Conservation (phyloP, 495 filamentous ascomycete genomes). For the Tetracladium marchalianum region DNA sequence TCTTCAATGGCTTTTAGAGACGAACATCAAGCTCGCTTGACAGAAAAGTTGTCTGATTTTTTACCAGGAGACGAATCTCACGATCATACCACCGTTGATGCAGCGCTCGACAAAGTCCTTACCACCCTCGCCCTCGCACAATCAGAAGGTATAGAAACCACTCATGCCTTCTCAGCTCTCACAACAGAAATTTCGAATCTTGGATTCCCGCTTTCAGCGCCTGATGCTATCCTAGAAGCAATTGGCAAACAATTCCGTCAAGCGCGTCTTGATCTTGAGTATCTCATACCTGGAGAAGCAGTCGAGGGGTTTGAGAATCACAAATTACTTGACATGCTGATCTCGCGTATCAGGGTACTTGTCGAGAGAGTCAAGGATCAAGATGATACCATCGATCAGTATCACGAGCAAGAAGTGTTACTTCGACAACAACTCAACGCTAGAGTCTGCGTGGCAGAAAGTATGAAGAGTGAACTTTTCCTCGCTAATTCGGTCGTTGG, state of each 20-base stretch:
- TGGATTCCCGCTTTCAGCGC: constrained; percentile 41
- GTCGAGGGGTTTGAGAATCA: constrained; percentile 26
- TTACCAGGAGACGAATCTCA: constrained; percentile 9
- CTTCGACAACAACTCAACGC: constrained; percentile 38
- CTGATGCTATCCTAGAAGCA: constrained; percentile 38
- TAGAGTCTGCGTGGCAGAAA: constrained; percentile 30
- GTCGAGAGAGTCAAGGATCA: constrained; percentile 36
- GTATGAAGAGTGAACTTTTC: constrained; percentile 31
- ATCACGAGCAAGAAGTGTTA: constrained; percentile 34
- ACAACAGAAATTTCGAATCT: constrained; percentile 34
- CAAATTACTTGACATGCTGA: constrained; percentile 34
- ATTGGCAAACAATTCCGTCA: constrained; percentile 47
- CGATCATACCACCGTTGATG: constrained; percentile 21
- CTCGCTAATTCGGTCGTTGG: constrained; percentile 33
- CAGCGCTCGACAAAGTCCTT: constrained; percentile 26
- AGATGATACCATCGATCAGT: constrained; percentile 47
- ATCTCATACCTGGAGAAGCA: constrained; percentile 53
- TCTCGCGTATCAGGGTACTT: constrained; percentile 31
- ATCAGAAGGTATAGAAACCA: constrained; percentile 24
- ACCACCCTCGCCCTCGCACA: constrained; percentile 28
- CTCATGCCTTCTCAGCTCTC: constrained; percentile 28
- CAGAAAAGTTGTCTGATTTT: constrained; percentile 15
- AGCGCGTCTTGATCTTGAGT: constrained; percentile 59
- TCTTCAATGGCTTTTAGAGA: constrained; percentile 12
- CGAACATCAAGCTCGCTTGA: constrained; percentile 13